Evolutionary conservation across 2,329 filamentous ascomycete species (phyloP).

Genomic region (Leptographium galeiforme): DNA sequence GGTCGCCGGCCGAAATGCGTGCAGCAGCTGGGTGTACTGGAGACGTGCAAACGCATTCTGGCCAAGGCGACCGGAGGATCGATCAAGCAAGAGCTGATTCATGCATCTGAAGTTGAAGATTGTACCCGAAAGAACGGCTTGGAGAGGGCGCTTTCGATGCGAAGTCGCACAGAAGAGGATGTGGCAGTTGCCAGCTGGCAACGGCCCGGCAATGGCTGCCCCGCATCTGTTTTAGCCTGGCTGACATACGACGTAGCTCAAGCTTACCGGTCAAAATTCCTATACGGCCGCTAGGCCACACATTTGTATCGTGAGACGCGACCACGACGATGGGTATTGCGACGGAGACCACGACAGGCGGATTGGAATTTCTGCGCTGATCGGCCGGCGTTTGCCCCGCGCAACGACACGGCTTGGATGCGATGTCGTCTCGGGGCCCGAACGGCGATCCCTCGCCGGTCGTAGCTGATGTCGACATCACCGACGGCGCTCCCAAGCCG

Average conservation of each 20-base stretch:
- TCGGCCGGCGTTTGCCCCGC: background rate
- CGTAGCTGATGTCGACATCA: background rate
- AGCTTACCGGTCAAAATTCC: background rate
- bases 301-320: background rate
- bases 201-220: background rate
- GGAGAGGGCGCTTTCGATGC: background rate
- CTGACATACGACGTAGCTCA: background rate
- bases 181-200: background rate
- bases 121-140: background rate
- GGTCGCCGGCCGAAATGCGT: constrained; percentile 53
- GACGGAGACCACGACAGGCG: background rate
- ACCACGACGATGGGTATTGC: background rate
- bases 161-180: background rate
- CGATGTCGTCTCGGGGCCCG: background rate
- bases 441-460: background rate
- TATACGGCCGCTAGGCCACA: background rate
- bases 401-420: background rate
- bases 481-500: background rate
- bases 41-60: constrained; percentile 51
- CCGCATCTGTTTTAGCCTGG: background rate
- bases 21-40: constrained; percentile 52
- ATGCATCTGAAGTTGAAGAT: constrained; percentile 27
- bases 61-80: constrained; percentile 55
- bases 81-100: constrained; percentile 63
- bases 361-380: background rate